Evolutionary conservation across 768 basidiomycete species (phyloP).

Genomic region (Pulveroboletus sp.): DNA sequence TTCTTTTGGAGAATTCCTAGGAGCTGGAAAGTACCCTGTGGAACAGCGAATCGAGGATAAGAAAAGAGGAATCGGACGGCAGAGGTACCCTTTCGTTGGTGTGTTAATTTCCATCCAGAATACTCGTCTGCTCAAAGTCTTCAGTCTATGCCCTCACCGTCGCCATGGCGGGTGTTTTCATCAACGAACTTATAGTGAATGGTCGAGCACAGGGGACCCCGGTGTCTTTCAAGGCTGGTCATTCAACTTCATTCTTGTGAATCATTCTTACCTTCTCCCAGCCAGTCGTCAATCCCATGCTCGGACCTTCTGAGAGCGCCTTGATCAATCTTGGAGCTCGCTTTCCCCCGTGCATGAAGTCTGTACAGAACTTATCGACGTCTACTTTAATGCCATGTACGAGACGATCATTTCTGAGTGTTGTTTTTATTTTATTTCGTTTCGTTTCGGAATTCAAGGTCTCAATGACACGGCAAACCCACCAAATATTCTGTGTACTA

Average conservation of each 20-base stretch:
- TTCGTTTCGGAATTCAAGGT: constrained; percentile 37
- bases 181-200: constrained; percentile 84
- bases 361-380: constrained; percentile 50
- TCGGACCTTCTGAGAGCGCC: constrained; percentile 82
- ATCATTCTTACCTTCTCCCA: constrained; percentile 26
- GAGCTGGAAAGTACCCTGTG: constrained; percentile 51
- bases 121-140: constrained; percentile 1
- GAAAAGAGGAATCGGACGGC: constrained; percentile 77
- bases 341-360: constrained; percentile 91
- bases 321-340: constrained; percentile 87
- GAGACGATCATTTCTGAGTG: constrained; percentile 19
- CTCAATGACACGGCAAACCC: constrained; percentile 84
- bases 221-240: constrained; percentile 73
- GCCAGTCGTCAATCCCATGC: constrained; percentile 84
- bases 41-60: constrained; percentile 87
- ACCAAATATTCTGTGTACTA: constrained; percentile 58
- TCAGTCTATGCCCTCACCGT: constrained; percentile 60
- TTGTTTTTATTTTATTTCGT: not conserved
- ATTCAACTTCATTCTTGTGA: not conserved
- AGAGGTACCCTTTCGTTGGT: constrained; percentile 78
- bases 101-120: constrained; percentile 17
- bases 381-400: constrained; percentile 57
- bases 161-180: constrained; percentile 68
- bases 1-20: constrained; percentile 41
- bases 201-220: constrained; percentile 71